Evolutionary conservation across 306 rosid genomes (phyloP).

Genomic region (Psophocarpus tetragonolobus): DNA sequence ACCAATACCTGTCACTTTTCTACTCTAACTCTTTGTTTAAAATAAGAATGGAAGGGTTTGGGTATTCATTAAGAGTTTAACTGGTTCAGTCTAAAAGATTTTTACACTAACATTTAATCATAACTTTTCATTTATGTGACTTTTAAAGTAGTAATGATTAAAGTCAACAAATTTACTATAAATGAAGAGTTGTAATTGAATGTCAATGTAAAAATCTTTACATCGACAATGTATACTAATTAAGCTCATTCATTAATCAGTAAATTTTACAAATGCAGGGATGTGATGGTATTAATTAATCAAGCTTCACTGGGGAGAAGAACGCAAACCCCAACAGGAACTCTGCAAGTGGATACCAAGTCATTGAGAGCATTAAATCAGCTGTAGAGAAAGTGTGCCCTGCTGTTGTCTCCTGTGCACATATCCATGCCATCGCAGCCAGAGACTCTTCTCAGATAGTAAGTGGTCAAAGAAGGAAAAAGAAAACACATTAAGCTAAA

Average conservation of each 20-base stretch:
- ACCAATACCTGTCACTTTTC: not conserved
- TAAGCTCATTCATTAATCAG: too few relatives aligned
- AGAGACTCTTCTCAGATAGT: slow-evolving; percentile 71
- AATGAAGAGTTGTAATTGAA: too few relatives aligned
- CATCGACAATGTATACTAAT: too few relatives aligned
- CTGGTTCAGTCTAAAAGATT: too few relatives aligned
- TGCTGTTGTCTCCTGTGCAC: slow-evolving; percentile 84
- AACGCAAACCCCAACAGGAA: slow-evolving; percentile 71
- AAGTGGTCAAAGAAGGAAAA: slow-evolving; percentile 1
- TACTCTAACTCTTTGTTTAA: not conserved
- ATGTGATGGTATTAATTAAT: slow-evolving; percentile 79
- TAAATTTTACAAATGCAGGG: slow-evolving; percentile 48
- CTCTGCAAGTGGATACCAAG: slow-evolving; percentile 78
- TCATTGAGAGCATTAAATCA: slow-evolving; percentile 70
- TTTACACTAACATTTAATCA: too few relatives aligned
- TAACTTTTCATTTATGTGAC: too few relatives aligned
- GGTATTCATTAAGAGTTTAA: too few relatives aligned
- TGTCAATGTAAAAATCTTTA: too few relatives aligned
- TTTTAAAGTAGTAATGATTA: too few relatives aligned
- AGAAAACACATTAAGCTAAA: not conserved
- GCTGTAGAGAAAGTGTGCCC: slow-evolving; percentile 82
- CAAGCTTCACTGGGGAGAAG: slow-evolving; percentile 82
- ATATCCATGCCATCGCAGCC: slow-evolving; percentile 70
- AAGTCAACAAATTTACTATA: too few relatives aligned
- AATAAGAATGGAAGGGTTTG: too few relatives aligned